A percentile compares a stretch with the other conserved stretches of the same genome.
These are phyloP conservation scores for Saccharomyces hybrid DNA, from an alignment of 1,139 yeast species.

Conservation along the genomic window DNA sequence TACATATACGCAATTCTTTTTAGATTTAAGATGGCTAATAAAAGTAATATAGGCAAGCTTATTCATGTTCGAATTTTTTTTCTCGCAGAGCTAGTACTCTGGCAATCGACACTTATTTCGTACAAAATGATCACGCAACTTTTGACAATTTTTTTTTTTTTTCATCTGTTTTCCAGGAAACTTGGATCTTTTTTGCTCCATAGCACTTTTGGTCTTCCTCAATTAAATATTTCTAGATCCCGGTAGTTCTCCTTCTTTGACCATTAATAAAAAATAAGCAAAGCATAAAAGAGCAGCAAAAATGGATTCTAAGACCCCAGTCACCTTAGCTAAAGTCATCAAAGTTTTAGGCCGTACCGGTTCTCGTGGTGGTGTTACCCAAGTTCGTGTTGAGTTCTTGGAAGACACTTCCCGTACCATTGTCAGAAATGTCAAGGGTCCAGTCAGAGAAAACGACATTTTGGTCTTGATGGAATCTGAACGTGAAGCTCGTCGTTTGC, in stretches of 20 bases:
- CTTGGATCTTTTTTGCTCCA: not conserved
- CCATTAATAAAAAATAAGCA: slow-evolving; percentile 4
- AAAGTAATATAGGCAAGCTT: not conserved
- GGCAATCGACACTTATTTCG: slow-evolving; percentile 3
- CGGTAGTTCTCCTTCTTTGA: not conserved
- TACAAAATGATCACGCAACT: slow-evolving; percentile 16
- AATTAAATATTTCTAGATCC: not conserved
- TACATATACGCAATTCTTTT: not conserved
- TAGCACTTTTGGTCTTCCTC: not conserved
- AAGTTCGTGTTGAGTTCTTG: slow-evolving; percentile 98
- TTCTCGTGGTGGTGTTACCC: slow-evolving; percentile 99
- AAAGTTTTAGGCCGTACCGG: slow-evolving; percentile 99
- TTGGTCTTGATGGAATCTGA: slow-evolving; percentile 99
- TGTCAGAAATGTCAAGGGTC: slow-evolving; percentile 99
- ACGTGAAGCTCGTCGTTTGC: slow-evolving; percentile 85
- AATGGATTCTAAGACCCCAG: slow-evolving; percentile 86
- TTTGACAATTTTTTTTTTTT: slow-evolving; percentile 5
- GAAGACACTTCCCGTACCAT: slow-evolving; percentile 97
- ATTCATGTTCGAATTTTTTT: not conserved
- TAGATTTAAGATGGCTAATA: not conserved
- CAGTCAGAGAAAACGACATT: slow-evolving; percentile 99
- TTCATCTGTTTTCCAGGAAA: not conserved
- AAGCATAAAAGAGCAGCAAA: slow-evolving; percentile 11
- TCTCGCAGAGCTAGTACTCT: not conserved
- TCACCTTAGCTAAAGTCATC: slow-evolving; percentile 98